Conservation (phyloP, 768 basidiomycete genomes). For the Coprinopsis strossmayeri region DNA sequence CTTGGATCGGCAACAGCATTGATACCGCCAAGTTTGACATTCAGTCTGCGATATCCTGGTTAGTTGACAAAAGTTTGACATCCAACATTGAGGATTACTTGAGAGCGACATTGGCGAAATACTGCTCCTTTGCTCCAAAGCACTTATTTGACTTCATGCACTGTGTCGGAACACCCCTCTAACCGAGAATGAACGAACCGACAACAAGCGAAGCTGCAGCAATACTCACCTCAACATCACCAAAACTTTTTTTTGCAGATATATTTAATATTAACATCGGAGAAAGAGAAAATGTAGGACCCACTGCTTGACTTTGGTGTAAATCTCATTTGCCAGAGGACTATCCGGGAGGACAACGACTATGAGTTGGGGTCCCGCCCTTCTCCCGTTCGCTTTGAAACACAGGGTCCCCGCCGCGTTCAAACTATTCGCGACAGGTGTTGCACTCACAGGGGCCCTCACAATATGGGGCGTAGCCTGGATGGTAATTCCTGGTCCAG, state of each 20-base stretch:
- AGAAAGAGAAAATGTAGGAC: constrained; percentile 19
- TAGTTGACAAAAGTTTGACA: neutral
- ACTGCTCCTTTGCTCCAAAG: constrained; percentile 60
- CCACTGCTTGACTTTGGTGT: constrained; percentile 66
- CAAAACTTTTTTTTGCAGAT: constrained; percentile 54
- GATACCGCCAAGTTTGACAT: constrained; percentile 80
- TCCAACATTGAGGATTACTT: constrained; percentile 38
- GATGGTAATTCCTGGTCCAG: neutral
- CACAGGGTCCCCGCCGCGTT: too few relatives aligned
- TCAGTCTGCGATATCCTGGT: constrained; percentile 42
- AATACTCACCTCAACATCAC: constrained; percentile 35
- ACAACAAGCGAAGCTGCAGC: neutral
- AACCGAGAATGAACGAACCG: neutral
- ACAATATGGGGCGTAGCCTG: too few relatives aligned
- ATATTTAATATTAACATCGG: neutral
- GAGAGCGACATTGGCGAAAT: constrained; percentile 74
- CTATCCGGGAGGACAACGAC: neutral
- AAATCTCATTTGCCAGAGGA: constrained; percentile 1
- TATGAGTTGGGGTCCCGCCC: neutral
- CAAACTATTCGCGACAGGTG: too few relatives aligned
- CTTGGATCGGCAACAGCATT: constrained; percentile 66
- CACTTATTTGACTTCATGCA: constrained; percentile 67
- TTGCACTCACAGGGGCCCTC: too few relatives aligned
- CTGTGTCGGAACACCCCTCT: constrained; percentile 73
- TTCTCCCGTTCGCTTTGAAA: neutral